These are phyloP conservation scores for Beverwykella pulmonaria DNA, from an alignment of 495 filamentous ascomycete species.

Conservation along the genomic window DNA sequence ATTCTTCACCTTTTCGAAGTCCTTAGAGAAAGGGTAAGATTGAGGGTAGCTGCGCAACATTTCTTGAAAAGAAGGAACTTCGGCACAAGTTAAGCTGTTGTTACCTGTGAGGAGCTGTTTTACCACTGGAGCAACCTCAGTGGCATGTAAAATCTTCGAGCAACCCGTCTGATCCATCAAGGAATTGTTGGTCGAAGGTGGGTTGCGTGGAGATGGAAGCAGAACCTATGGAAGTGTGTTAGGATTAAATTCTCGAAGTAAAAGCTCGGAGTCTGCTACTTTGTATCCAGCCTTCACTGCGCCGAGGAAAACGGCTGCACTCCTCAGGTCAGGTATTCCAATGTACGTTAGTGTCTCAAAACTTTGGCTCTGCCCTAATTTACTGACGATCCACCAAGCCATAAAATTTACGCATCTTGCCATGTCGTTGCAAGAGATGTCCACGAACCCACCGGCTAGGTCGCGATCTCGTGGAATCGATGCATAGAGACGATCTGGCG, in stretches of 20 bases:
- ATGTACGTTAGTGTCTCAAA: slow-evolving; percentile 29
- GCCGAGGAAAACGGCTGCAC: slow-evolving; percentile 20
- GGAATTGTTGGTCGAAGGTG: slow-evolving; percentile 18
- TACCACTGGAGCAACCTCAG: slow-evolving; percentile 11
- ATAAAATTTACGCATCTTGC: slow-evolving; percentile 20
- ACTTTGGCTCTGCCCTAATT: background rate
- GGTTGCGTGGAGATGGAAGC: slow-evolving; percentile 28
- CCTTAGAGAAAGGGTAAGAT: slow-evolving; percentile 3
- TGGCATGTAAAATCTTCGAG: slow-evolving; percentile 17
- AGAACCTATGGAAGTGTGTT: slow-evolving; percentile 10
- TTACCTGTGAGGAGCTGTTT: background rate
- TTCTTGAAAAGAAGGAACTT: slow-evolving; percentile 12
- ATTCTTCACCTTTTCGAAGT: slow-evolving; percentile 12
- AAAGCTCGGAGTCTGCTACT: slow-evolving; percentile 6
- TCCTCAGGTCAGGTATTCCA: slow-evolving; percentile 24
- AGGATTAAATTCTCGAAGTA: background rate
- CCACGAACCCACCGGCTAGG: slow-evolving; percentile 14
- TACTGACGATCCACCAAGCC: slow-evolving; percentile 10
- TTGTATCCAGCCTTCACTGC: slow-evolving; percentile 32
- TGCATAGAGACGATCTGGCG: slow-evolving; percentile 14
- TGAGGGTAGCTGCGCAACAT: slow-evolving; percentile 10
- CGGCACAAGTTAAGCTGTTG: background rate
- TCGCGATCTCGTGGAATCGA: slow-evolving; percentile 1
- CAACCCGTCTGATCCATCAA: slow-evolving; percentile 26
- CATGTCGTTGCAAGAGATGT: slow-evolving; percentile 24